Conservation (phyloP, 371 early-diverging fungal genomes). For the Rhizomucor pusillus region DNA sequence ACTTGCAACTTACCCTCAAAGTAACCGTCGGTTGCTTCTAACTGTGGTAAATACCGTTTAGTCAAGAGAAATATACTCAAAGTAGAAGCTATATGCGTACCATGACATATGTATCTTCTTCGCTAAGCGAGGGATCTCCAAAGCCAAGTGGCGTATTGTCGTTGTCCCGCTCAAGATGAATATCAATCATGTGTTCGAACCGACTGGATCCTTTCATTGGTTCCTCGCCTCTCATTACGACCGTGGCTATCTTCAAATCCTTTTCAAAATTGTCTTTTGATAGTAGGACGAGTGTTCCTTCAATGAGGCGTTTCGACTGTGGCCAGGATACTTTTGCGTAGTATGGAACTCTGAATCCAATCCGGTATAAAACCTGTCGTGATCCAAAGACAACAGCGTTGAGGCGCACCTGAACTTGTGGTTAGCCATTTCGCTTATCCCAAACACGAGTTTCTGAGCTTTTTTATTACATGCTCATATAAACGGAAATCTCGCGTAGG, state of each 20-base stretch:
- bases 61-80: background rate
- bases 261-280: constrained; percentile 52
- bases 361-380: constrained; percentile 48
- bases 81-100: constrained; percentile 4
- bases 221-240: constrained; percentile 52
- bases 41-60: constrained; percentile 11
- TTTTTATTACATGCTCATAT: constrained; percentile 36
- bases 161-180: constrained; percentile 44
- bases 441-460: background rate
- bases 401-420: constrained; percentile 40
- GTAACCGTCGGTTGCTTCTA: constrained; percentile 49
- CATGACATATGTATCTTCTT: constrained; percentile 40
- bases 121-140: constrained; percentile 35
- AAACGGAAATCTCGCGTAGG: constrained; percentile 18
- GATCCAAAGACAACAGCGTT: constrained; percentile 53
- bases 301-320: constrained; percentile 56
- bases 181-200: constrained; percentile 52
- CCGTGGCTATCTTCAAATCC: constrained; percentile 56
- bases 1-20: constrained; percentile 37
- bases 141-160: constrained; percentile 37
- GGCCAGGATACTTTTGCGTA: constrained; percentile 47
- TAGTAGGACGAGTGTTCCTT: constrained; percentile 55
- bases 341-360: constrained; percentile 52
- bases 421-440: background rate
- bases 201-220: constrained; percentile 41